Base-by-base conservation (phyloP, 1,284 basidiomycete genomes). In the Rhodofomes roseus region DNA sequence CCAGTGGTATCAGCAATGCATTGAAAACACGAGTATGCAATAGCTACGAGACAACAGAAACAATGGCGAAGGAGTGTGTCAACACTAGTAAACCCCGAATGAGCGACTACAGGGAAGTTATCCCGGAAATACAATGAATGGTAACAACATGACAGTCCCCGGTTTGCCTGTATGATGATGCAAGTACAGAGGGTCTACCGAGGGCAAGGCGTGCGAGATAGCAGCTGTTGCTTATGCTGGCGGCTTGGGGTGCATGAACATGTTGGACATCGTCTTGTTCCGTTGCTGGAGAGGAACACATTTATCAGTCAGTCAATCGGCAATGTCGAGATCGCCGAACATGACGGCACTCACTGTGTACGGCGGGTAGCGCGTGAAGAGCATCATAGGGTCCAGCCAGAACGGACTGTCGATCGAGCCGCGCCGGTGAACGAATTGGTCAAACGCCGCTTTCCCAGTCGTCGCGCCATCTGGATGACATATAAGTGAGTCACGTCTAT, bases 371-470 rank as follows among this genome's bases (percentile, higher is more conserved):
- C 66, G 60, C 52, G 61, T 62, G 18, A 60, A 61, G 36, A 68
- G 59, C 11, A 62, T 55, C 16, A 64, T 9, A 12, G 61, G 55
- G 61, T 69, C 66, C 31, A 66, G 86, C 88, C 85, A 87, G 63
- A 76, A 70, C 8, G 89, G 88, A 2, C 78, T 79, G 66, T 90
- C 84, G 39, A 89, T 59, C 0, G 83, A 80, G 9, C 82, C 64
- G 54, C 89, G 79, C 9, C 81, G 64, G 65, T 91, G 88, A 0
- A 87, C 89, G 73, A 90, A 91, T 66, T 79, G 75, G 58, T 88
- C 84, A 65, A 90, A 90, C 1, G 76, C 71, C 65, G 75, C 85
- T 70, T 89, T 88, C 25, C 86, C 81, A 0, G 81, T 81, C 63
- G 86, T 82, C 43, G 77, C 77, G 4, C 89, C 89, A 48, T 77